Evolutionary conservation across 371 early-diverging fungal genomes (phyloP).

Genomic region (Mucor velutinosus): DNA sequence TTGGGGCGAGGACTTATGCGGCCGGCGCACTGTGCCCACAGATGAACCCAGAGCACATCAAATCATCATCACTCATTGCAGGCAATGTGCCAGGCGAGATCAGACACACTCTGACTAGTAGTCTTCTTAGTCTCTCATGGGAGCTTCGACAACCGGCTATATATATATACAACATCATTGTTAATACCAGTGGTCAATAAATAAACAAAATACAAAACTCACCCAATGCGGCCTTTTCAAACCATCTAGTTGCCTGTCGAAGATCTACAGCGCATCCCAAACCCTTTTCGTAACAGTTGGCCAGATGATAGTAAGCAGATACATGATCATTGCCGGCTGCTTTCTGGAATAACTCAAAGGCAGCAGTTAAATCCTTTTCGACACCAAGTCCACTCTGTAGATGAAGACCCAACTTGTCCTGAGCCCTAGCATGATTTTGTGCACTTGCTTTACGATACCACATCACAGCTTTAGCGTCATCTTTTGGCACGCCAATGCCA

Average conservation of each 20-base stretch:
- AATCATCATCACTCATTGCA: constrained; percentile 22
- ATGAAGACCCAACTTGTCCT: constrained; percentile 84
- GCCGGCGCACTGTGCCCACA: constrained; percentile 40
- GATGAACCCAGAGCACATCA: constrained; percentile 29
- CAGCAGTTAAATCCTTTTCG: constrained; percentile 55
- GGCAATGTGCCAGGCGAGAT: constrained; percentile 24
- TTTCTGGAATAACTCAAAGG: constrained; percentile 59
- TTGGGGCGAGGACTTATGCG: constrained; percentile 18
- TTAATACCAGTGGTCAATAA: not conserved
- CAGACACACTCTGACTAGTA: constrained; percentile 55
- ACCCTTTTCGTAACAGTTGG: constrained; percentile 72
- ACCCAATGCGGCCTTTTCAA: constrained; percentile 68
- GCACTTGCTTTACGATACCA: constrained; percentile 76
- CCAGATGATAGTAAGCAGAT: constrained; percentile 67
- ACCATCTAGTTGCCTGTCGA: constrained; percentile 69
- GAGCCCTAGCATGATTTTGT: constrained; percentile 70
- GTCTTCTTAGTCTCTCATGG: constrained; percentile 56
- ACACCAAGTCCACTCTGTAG: constrained; percentile 79
- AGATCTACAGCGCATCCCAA: constrained; percentile 62
- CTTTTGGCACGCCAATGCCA: constrained; percentile 73
- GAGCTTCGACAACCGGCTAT: constrained; percentile 57
- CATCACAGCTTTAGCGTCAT: constrained; percentile 64
- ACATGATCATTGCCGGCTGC: constrained; percentile 70
- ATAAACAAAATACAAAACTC: not conserved
- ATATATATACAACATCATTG: not conserved